Evolutionary conservation across 345 rosid species (phyloP).

Genomic region (Gossypium bickii): DNA sequence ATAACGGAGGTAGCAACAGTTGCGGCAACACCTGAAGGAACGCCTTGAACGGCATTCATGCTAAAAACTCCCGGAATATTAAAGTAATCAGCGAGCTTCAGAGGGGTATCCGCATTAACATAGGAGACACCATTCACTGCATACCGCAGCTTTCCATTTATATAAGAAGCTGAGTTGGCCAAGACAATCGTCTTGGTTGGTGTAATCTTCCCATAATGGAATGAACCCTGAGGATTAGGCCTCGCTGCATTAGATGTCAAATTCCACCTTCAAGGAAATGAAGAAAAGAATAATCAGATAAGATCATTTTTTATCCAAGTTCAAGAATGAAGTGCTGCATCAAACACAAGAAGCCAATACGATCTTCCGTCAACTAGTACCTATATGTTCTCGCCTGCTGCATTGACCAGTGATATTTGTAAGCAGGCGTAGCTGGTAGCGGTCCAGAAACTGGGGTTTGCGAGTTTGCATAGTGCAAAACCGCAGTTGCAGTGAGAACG

Average conservation of each 20-base stretch:
- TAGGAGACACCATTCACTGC: slow-evolving; percentile 72
- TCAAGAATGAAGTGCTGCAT: neutral
- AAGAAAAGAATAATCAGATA: neutral
- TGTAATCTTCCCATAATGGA: slow-evolving; percentile 65
- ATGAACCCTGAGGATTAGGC: slow-evolving; percentile 97
- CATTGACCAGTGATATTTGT: slow-evolving; percentile 65
- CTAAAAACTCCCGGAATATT: slow-evolving; percentile 65
- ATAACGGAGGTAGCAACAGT: slow-evolving; percentile 60
- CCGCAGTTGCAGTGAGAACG: slow-evolving; percentile 45
- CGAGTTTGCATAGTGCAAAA: slow-evolving; percentile 68
- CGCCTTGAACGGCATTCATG: slow-evolving; percentile 40
- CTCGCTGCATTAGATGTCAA: slow-evolving; percentile 91
- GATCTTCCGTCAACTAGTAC: slow-evolving; percentile 24
- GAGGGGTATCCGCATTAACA: slow-evolving; percentile 68
- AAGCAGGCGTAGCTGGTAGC: slow-evolving; percentile 47
- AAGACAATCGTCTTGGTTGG: slow-evolving; percentile 51
- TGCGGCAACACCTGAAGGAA: slow-evolving; percentile 46
- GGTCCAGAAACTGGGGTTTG: slow-evolving; percentile 58
- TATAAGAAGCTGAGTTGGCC: slow-evolving; percentile 64
- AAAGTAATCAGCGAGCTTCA: slow-evolving; percentile 80
- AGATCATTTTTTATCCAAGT: neutral
- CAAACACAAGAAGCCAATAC: neutral
- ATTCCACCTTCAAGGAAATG: slow-evolving; percentile 53
- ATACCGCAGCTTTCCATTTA: slow-evolving; percentile 73
- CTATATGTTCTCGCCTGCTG: slow-evolving; percentile 78